Conservation (phyloP, 1,284 basidiomycete species). For the Ganoderma multipileum region DNA sequence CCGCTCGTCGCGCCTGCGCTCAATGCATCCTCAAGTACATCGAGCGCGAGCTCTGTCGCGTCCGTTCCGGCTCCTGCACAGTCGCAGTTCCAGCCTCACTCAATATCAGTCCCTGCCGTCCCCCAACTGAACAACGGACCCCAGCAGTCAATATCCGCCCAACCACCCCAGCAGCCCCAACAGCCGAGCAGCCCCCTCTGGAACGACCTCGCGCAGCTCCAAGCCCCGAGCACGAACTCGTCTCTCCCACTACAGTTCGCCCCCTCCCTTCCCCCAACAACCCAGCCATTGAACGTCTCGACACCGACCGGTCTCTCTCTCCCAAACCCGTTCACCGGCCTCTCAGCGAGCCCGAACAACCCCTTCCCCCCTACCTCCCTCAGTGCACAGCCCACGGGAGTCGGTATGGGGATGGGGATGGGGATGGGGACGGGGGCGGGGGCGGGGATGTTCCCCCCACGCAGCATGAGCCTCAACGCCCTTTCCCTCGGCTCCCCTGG, state of each 20-base stretch:
- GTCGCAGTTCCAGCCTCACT: conserved; percentile 31
- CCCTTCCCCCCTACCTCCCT: conserved; percentile 37
- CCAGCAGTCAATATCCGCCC: conserved; percentile 32
- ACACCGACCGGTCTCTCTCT: conserved; percentile 28
- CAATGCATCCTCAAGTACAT: neutral
- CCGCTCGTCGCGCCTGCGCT: conserved; percentile 8
- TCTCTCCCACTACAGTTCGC: conserved; percentile 63
- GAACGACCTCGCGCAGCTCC: conserved; percentile 60
- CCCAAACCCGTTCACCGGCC: conserved; percentile 36
- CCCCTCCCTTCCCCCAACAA: conserved; percentile 34
- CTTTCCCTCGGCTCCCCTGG: conserved; percentile 25
- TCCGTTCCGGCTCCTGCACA: neutral
- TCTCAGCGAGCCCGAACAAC: conserved; percentile 35
- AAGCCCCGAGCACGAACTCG: conserved; percentile 50
- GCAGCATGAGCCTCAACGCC: conserved; percentile 39
- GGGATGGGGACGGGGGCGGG: neutral
- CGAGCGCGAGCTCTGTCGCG: conserved; percentile 10
- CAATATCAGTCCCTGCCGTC: conserved; percentile 32
- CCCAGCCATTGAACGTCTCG: conserved; percentile 32
- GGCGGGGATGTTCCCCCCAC: conserved; percentile 13
- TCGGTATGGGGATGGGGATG: neutral
- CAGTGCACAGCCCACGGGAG: conserved; percentile 28
- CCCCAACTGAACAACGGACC: conserved; percentile 34
- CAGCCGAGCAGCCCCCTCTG: conserved; percentile 46
- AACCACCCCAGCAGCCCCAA: conserved; percentile 28